Evolutionary conservation across 2,329 filamentous ascomycete species (phyloP), one percentile per base, ranked within the genome.

Genomic region (Colletotrichum tamarilloi): DNA sequence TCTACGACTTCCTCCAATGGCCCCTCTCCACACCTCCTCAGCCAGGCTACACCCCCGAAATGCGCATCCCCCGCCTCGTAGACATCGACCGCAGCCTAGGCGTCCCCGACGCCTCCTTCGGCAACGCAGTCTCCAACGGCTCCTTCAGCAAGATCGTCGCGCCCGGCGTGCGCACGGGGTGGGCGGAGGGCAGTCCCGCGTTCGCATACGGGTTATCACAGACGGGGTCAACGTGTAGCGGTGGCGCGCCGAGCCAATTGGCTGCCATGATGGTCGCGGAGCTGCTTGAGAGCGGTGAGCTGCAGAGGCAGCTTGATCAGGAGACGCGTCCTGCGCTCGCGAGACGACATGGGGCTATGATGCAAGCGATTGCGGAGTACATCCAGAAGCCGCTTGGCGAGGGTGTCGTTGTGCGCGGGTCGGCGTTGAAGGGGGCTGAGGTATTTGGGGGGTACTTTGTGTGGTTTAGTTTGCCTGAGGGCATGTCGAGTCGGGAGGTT

Each of bases 1-100:
- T 98, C 11, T 99, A 99, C 80, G 96, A 98, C 81, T 93, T 96
- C 76, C 87, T 98, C 5, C 93, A 95, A 80, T 98, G 95, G 94
- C 88, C 90, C 2, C 79, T 83, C 28, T 74, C 63, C 24, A 66
- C 49, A 4, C 52, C 74, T 3, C n/a, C 78, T 26, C 63, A 78
- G 78, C 46, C 81, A 22, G 42, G 42, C 82, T 49, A 85, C 81
- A 75, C 77, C 49, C 68, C 73, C 52, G 73, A 74, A 74, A 67
- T 68, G 73, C 89, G 92, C 14, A 90, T 95, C 9, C 94, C 95
- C 3, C 90, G 95, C 1, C 85, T 98, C 1, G 91, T 94, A 22
- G 95, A 98, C 79, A 85, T 98, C 68, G 95, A 98, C 81, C 85
- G 90, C 8, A 86, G 88, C 24, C 84, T 95, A 9, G 91, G 92